A percentile compares a stretch with the other conserved stretches of the same genome.
Conservation (phyloP, 2,329 filamentous ascomycete species). For the Xylariales sp. region DNA sequence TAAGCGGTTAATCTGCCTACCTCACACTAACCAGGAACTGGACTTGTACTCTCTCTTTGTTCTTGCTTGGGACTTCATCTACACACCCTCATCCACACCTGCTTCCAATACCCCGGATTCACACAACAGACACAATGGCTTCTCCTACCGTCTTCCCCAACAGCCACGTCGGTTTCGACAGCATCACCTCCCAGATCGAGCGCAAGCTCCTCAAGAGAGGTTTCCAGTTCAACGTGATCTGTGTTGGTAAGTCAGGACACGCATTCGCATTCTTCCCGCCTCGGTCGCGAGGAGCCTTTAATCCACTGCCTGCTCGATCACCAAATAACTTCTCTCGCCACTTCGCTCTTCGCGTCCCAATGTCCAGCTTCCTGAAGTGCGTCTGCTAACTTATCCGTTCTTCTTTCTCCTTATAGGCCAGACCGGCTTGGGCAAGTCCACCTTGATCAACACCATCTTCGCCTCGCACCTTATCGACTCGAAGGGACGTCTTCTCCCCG, state of each 20-base stretch:
- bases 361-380: too few species aligned
- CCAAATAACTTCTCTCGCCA: too few species aligned
- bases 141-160: conserved; percentile 76
- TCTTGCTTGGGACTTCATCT: conserved; percentile 21
- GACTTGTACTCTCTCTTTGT: too few species aligned
- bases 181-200: conserved; percentile 99
- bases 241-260: conserved; percentile 96
- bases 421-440: conserved; percentile 97
- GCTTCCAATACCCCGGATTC: too few species aligned
- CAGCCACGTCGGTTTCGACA: conserved; percentile 99
- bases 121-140: conserved; percentile 65
- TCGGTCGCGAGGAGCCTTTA: too few species aligned
- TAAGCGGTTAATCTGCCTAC: conserved; percentile 17
- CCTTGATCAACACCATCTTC: conserved; percentile 99
- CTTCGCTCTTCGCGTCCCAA: too few species aligned
- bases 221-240: conserved; percentile 99
- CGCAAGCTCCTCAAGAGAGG: conserved; percentile 99
- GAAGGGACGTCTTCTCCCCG: conserved; percentile 88
- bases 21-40: too few species aligned
- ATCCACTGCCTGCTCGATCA: too few species aligned
- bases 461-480: conserved; percentile 98
- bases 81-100: conserved; percentile 20
- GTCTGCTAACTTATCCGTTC: too few species aligned
- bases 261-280: too few species aligned
- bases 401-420: conserved; percentile 61